These are phyloP conservation scores for Trypanosoma avium DNA, from an alignment of 208 protist species.

Conservation along the genomic window DNA sequence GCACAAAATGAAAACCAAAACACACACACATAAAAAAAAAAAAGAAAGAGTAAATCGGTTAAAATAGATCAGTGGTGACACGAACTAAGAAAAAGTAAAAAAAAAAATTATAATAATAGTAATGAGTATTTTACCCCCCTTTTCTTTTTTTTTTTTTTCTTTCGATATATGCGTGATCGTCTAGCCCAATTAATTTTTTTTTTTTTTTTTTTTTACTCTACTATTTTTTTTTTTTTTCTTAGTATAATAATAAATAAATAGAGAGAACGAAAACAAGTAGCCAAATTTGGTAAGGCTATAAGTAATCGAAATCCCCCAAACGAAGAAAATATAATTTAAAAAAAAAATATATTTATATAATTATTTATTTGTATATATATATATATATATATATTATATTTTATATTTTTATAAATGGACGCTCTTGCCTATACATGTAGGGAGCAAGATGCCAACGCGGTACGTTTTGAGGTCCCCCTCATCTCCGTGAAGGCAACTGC, in stretches of 20 bases:
- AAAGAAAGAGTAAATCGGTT: background rate
- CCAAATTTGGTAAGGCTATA: too few species aligned
- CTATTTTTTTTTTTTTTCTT: background rate
- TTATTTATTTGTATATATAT: conserved; percentile 4
- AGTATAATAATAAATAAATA: too few species aligned
- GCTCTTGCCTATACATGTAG: conserved; percentile 56
- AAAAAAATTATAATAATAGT: background rate
- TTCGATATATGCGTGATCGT: background rate
- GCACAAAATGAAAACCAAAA: background rate
- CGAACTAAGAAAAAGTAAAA: background rate
- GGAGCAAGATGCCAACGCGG: conserved; percentile 50
- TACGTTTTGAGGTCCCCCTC: conserved; percentile 66
- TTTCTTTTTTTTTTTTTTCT: background rate
- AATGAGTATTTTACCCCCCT: conserved; percentile 1
- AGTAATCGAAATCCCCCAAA: too few species aligned
- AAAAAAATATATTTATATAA: too few species aligned
- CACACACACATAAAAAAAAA: background rate
- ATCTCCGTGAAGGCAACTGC: conserved; percentile 63
- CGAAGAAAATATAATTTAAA: too few species aligned
- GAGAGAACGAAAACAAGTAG: too few species aligned
- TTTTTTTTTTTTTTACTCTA: background rate
- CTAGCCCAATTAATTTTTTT: background rate
- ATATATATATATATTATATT: conserved; percentile 10
- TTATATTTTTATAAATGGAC: conserved; percentile 48
- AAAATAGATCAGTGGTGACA: too few species aligned